Evolutionary conservation across 768 basidiomycete genomes (phyloP).

Genomic region (Pluteus cervinus): DNA sequence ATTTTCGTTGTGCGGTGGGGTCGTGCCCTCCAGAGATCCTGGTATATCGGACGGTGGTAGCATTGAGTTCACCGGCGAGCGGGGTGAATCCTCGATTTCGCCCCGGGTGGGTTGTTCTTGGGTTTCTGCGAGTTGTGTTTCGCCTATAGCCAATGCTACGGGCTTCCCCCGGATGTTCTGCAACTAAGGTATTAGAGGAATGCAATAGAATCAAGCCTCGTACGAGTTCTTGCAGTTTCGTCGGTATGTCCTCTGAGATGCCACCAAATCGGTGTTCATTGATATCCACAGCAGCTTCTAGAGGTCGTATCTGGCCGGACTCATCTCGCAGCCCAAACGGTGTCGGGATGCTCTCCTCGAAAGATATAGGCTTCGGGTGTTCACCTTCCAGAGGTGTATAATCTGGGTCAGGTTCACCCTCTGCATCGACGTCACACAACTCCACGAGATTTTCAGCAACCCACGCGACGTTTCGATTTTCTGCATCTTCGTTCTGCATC

Average conservation of each 20-base stretch:
- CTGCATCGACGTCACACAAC: conserved; percentile 45
- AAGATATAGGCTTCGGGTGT: too few relatives aligned
- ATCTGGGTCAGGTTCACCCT: conserved; percentile 54
- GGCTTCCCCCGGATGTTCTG: conserved; percentile 11
- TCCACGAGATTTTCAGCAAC: conserved; percentile 47
- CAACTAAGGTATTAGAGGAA: background rate
- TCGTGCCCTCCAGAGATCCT: conserved; percentile 24
- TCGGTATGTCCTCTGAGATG: conserved; percentile 42
- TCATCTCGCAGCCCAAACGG: conserved; percentile 57
- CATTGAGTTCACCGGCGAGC: conserved; percentile 27
- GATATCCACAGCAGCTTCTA: conserved; percentile 22
- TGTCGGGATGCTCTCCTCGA: too few relatives aligned
- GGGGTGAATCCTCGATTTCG: too few relatives aligned
- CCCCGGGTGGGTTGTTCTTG: too few relatives aligned
- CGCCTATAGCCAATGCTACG: background rate
- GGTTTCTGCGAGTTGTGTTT: conserved; percentile 16
- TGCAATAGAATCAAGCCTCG: conserved; percentile 9
- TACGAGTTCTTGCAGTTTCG: conserved; percentile 53
- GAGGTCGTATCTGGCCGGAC: conserved; percentile 46
- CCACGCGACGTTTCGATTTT: conserved; percentile 61
- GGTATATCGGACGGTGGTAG: conserved; percentile 11
- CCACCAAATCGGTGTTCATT: conserved; percentile 48
- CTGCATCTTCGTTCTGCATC: conserved; percentile 57
- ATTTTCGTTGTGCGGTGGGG: conserved; percentile 18
- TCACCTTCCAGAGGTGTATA: conserved; percentile 31